Conservation (phyloP, 331 rosid species). For the Rhamnella rubrinervis region DNA sequence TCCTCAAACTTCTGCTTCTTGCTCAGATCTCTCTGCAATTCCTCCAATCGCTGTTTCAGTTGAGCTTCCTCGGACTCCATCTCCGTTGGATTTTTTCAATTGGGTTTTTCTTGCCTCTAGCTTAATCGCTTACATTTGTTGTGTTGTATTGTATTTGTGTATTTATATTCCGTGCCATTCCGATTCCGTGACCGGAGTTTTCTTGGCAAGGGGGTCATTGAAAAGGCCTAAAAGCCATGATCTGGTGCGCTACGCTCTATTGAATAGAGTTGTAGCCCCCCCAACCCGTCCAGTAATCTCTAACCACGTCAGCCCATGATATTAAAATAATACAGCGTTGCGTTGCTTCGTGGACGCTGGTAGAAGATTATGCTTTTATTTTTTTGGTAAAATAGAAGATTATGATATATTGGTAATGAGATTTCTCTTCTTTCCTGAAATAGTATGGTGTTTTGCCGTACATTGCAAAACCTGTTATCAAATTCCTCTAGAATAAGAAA, state of each 20-base stretch:
- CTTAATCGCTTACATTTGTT: too few species aligned
- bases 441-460: too few species aligned
- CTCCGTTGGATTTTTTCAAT: background rate
- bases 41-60: constrained; percentile 58
- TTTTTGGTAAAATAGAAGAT: too few species aligned
- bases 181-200: background rate
- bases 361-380: too few species aligned
- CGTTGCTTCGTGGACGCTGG: too few species aligned
- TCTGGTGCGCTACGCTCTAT: background rate
- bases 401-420: too few species aligned
- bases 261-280: background rate
- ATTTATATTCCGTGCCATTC: background rate
- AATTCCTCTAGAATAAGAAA: too few species aligned
- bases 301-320: background rate
- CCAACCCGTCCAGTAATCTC: background rate
- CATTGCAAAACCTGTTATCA: too few species aligned
- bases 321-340: too few species aligned
- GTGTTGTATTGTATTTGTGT: background rate
- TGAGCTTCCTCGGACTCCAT: constrained; percentile 59
- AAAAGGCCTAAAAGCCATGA: background rate
- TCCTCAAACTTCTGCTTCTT: constrained; percentile 76
- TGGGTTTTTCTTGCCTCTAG: background rate
- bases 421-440: too few species aligned
- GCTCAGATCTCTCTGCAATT: constrained; percentile 67
- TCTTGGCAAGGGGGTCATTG: constrained; percentile 22